Conservation (phyloP, 176 grass and related monocot species). For the Ensete ventricosum region DNA sequence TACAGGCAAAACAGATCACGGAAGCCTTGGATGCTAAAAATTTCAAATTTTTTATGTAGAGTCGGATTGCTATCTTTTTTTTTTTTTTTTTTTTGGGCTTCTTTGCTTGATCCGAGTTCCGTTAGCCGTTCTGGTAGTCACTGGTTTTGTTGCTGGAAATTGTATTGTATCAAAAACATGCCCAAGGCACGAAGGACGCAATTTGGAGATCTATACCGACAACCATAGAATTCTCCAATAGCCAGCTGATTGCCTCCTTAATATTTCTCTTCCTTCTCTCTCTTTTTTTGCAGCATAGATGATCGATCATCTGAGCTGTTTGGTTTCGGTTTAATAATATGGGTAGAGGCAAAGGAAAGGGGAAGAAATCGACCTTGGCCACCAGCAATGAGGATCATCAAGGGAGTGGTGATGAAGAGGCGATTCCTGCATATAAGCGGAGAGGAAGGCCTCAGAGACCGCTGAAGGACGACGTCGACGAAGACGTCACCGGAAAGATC, state of each 20-base stretch:
- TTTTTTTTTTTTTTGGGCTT: neutral
- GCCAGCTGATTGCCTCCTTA: neutral
- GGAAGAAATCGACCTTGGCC: slow-evolving; percentile 33
- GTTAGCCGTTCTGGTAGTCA: neutral
- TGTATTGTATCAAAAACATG: neutral
- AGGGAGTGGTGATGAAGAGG: slow-evolving; percentile 53
- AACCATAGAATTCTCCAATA: neutral
- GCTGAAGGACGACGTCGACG: slow-evolving; percentile 35
- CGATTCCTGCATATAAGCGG: slow-evolving; percentile 45
- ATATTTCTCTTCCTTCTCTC: neutral
- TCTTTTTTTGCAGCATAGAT: slow-evolving; percentile 1
- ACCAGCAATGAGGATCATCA: slow-evolving; percentile 59
- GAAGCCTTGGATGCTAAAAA: neutral
- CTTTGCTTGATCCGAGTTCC: neutral
- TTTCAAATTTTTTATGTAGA: neutral
- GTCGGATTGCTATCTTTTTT: neutral
- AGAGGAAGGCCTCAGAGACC: slow-evolving; percentile 69
- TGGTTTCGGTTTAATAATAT: slow-evolving; percentile 23
- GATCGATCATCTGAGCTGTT: slow-evolving; percentile 14
- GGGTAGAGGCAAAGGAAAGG: slow-evolving; percentile 78
- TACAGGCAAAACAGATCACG: neutral
- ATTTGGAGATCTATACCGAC: neutral
- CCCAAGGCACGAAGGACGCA: too few relatives aligned
- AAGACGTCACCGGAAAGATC: slow-evolving; percentile 34
- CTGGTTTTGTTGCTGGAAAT: neutral